A percentile compares a stretch with the other conserved stretches of the same genome.
These are phyloP conservation scores for Arxiozyma slooffiae DNA, from an alignment of 1,139 yeast species.

Conservation along the genomic window DNA sequence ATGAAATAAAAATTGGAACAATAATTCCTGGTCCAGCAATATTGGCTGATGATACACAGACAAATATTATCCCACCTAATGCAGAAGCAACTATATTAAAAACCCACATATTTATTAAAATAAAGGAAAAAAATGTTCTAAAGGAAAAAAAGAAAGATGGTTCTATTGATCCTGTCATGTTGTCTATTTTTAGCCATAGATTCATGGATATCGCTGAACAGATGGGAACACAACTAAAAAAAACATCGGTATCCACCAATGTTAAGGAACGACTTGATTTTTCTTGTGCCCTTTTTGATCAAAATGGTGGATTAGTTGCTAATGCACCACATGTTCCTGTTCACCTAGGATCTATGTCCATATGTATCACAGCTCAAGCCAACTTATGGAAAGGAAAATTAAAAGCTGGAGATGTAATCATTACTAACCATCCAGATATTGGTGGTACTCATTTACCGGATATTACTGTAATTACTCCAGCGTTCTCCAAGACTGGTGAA, in stretches of 20 bases:
- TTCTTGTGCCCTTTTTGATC: conserved; percentile 73
- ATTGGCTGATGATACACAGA: conserved; percentile 78
- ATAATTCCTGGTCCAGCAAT: conserved; percentile 67
- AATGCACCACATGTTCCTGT: conserved; percentile 87
- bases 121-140: conserved; percentile 6
- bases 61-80: conserved; percentile 67
- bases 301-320: conserved; percentile 68
- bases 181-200: conserved; percentile 73
- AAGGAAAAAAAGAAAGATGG: conserved; percentile 31
- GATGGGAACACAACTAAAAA: conserved; percentile 74
- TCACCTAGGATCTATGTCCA: conserved; percentile 80
- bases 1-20: conserved; percentile 44
- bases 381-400: conserved; percentile 51
- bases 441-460: conserved; percentile 84
- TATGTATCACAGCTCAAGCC: conserved; percentile 64
- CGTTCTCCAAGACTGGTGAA: conserved; percentile 34
- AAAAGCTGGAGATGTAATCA: conserved; percentile 62
- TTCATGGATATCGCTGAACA: conserved; percentile 87
- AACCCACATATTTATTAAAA: conserved; percentile 47
- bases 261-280: conserved; percentile 77
- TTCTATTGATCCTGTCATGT: conserved; percentile 54
- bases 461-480: conserved; percentile 59
- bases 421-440: conserved; percentile 68
- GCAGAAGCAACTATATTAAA: conserved; percentile 54
- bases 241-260: conserved; percentile 76